Base-by-base conservation (phyloP, 2,329 filamentous ascomycete genomes). In the Fusarium bactridioides region DNA sequence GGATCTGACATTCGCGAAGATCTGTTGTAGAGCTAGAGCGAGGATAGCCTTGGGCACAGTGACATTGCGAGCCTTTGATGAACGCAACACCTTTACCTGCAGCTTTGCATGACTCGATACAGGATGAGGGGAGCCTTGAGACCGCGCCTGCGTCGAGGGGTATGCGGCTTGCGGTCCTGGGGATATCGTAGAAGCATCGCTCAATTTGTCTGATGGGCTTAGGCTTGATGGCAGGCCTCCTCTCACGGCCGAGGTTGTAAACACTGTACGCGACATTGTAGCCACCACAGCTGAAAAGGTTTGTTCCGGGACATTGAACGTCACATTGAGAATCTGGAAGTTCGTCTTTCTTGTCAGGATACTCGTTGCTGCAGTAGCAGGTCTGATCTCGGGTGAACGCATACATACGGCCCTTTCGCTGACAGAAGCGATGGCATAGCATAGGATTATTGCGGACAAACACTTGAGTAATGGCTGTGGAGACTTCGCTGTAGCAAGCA, bases 31-130 rank as follows among this genome's bases (percentile, higher is more conserved):
- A 19, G 16, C 9, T 7, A 0, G 3, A 1, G 1, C 41, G 38
- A 31, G 69, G 68, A 16, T 56, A 64, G 1, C 29, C 44, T 9
- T 27, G 27, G 16, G 68, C 57, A 23, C 68, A 71, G 43, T 29
- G 57, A 15, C 68, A 71, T 2, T 5, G 1, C 4, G 13, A 10
- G 5, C 7, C 45, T 8, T 31, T 44, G 12, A 72, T 18, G 13
- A 71, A 2, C 0, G 64, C 59, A n/a, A 69, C 18, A 1, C 23
- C 15, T 6, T 19, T 9, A 1, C 55, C 13, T 11, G 5, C 8
- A 1, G 18, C 18, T 10, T 37, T 61, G 8, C 67, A 70, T 5
- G 25, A 35, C 4, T 37, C 37, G 2, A 69, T 18, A 5, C 65
- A 68, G 2, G 21, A 11, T 8, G 13, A 29, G 3, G n/a, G 48